Evolutionary conservation across 441 rosid genomes (phyloP), one percentile per base, ranked within the genome.

Genomic region (Erodium moschatum): DNA sequence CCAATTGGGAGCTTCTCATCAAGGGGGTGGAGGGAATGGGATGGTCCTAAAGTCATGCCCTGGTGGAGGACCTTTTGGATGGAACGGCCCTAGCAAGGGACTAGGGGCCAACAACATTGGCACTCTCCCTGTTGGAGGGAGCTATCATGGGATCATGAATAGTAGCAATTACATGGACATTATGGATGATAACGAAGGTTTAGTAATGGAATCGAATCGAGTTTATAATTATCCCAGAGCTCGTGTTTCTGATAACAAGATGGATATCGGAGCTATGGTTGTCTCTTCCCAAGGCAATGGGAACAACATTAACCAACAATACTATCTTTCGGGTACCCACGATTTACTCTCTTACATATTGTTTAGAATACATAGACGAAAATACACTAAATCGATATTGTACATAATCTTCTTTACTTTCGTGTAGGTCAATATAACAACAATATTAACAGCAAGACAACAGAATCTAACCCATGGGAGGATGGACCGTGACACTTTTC

Each of bases 261-360:
- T 31, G 3, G 35, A 31, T 31, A 31, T 31, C 4, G 35, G 35
- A 31, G 35, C 35, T 31, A 31, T 31, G 35, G 35, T 31, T 2
- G 35, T 31, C 0, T 31, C 35, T 5, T 2, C 3, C 4, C 35
- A 31, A 31, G 35, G 35, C 35, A 31, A 40, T 67, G 78, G 67
- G 9, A 66, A 66, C 29, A 67, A 66, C 67, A 56, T 0, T 56
- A 56, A 19, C 3, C 76, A 79, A 6, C 81, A 68, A 1, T 74
- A 63, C 27, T 75, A 67, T 16, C 60, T 69, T 20, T 50, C 81
- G 33, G 83, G 85, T 79, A 77, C 48, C 12, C 10, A 9, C 2
- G 1, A 1, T 42, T 42, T 42, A 42, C 3, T 5, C 35, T 31
- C 35, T 31, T 31, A 24, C 27, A 24, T 24, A 24, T 24, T 24